phyloP scores from a whole-genome alignment of 2,329 filamentous ascomycete species.

The Spiromastix sp. region DNA sequence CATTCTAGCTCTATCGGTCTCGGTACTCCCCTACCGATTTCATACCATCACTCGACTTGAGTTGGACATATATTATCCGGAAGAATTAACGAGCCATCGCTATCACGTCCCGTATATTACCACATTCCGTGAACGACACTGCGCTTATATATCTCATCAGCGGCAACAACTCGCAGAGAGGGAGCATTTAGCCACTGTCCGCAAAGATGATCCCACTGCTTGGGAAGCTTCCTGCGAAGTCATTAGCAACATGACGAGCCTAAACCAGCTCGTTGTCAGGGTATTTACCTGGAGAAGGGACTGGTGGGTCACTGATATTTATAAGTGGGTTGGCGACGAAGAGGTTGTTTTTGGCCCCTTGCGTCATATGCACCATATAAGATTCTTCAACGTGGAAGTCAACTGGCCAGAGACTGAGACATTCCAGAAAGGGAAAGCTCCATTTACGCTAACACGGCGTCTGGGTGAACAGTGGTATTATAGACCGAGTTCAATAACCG shows the following conservation, averaged over 20 bases:
- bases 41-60: not conserved
- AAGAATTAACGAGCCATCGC: not conserved
- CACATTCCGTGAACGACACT: not conserved
- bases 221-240: not conserved
- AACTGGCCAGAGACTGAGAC: not conserved
- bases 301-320: too few relatives aligned
- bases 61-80: not conserved
- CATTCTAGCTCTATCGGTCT: not conserved
- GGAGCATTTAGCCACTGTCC: not conserved
- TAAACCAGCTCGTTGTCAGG: not conserved
- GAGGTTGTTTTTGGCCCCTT: not conserved
- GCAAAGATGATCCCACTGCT: too few relatives aligned
- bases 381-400: not conserved
- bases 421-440: not conserved
- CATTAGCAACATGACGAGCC: not conserved
- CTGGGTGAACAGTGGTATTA: too few relatives aligned
- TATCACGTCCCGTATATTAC: not conserved
- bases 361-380: not conserved
- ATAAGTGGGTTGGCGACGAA: not conserved
- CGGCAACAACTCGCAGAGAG: not conserved
- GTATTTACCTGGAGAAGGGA: too few relatives aligned
- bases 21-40: not conserved
- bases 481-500: too few relatives aligned
- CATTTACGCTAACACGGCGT: not conserved
- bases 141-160: not conserved